Percentiles rank a stretch among this genome's conserved stretches.
phyloP scores from a whole-genome alignment of 768 basidiomycete species.

The Russula sp. region DNA sequence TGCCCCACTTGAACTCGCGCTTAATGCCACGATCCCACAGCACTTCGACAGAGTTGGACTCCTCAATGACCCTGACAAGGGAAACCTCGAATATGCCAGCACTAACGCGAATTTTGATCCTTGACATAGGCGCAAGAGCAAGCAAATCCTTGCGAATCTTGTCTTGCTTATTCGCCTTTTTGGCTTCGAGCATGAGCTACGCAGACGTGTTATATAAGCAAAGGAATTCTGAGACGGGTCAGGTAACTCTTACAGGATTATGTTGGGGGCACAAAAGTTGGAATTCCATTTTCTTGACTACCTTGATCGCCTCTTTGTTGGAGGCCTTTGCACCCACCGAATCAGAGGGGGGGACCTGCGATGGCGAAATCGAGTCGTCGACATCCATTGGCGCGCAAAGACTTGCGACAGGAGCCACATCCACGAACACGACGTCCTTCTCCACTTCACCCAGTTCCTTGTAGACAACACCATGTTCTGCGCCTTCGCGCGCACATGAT shows the following conservation, averaged over 20 bases:
- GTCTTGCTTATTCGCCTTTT: constrained; percentile 67
- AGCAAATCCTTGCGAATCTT: constrained; percentile 65
- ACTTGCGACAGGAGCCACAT: constrained; percentile 23
- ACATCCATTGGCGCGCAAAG: constrained; percentile 29
- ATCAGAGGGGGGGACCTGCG: constrained; percentile 3
- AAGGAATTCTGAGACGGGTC: background rate
- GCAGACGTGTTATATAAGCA: background rate
- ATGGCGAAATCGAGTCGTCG: constrained; percentile 19
- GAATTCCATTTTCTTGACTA: constrained; percentile 66
- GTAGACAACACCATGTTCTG: constrained; percentile 48
- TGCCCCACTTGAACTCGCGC: constrained; percentile 78
- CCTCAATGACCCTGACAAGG: constrained; percentile 62
- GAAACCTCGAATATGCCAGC: constrained; percentile 85
- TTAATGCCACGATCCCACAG: constrained; percentile 70
- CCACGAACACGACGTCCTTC: constrained; percentile 70
- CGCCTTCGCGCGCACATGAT: constrained; percentile 68
- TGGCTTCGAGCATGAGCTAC: constrained; percentile 67
- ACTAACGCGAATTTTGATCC: constrained; percentile 79
- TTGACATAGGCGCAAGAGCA: constrained; percentile 58
- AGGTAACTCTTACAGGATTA: constrained; percentile 64
- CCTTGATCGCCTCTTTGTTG: constrained; percentile 40
- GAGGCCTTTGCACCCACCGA: constrained; percentile 20
- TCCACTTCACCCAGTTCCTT: constrained; percentile 60
- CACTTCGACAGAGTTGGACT: constrained; percentile 66
- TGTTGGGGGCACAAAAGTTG: constrained; percentile 80